A percentile compares a stretch with the other conserved stretches of the same genome.
These are phyloP conservation scores for Bothriochloa decipiens DNA, from an alignment of 176 grass and related monocot species.

Conservation along the genomic window DNA sequence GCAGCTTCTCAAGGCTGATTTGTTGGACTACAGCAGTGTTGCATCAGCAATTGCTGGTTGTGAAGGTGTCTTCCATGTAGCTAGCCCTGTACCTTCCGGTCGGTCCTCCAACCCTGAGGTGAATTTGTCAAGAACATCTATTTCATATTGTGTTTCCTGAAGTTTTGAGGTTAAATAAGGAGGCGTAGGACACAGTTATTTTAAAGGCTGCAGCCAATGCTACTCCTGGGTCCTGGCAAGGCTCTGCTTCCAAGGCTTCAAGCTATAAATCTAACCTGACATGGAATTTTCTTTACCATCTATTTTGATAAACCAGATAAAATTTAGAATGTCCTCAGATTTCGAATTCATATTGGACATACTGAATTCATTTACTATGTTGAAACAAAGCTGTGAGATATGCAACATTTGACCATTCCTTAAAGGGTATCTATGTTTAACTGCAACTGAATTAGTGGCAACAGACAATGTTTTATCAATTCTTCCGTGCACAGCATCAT, in stretches of 20 bases:
- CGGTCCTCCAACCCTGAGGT: conserved; percentile 73
- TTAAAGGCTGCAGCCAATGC: not conserved
- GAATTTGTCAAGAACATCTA: not conserved
- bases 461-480: not conserved
- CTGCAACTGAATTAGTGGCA: not conserved
- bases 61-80: conserved; percentile 79
- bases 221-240: not conserved
- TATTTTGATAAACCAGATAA: not conserved
- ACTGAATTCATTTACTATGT: not conserved
- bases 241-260: not conserved
- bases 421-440: not conserved
- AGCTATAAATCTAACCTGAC: not conserved
- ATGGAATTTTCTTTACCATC: not conserved
- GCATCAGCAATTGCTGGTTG: conserved; percentile 55
- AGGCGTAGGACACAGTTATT: not conserved
- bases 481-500: not conserved
- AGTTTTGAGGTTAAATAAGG: not conserved
- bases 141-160: not conserved
- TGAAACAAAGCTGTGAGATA: not conserved
- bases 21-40: conserved; percentile 58
- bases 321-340: not conserved
- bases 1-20: conserved; percentile 63
- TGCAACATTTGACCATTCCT: not conserved
- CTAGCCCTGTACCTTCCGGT: conserved; percentile 61
- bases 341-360: not conserved